phyloP scores from a whole-genome alignment of 768 basidiomycete genomes.

The Hydnum rufescens region DNA sequence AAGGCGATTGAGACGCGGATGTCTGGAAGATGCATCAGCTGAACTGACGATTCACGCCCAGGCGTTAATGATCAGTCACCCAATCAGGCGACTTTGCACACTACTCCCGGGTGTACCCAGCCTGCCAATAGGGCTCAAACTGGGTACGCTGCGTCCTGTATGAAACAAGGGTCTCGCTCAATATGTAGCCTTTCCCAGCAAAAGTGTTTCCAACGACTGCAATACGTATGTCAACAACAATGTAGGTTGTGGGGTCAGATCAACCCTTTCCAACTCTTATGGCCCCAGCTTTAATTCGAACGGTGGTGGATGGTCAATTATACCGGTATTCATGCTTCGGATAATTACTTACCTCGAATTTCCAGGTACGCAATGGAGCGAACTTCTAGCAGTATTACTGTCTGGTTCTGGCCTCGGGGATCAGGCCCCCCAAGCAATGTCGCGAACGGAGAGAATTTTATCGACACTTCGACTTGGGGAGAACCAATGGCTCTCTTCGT shows the following conservation, averaged over 20 bases:
- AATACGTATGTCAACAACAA: conserved; percentile 14
- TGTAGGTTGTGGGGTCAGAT: conserved; percentile 17
- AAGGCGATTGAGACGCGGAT: conserved; percentile 4
- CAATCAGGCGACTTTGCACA: conserved; percentile 10
- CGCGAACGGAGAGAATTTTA: conserved; percentile 5
- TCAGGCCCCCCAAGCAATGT: conserved; percentile 9
- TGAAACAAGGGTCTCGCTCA: neutral
- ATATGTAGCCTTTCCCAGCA: neutral
- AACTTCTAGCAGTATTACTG: conserved; percentile 8
- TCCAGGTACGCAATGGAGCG: conserved; percentile 12
- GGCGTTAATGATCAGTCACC: conserved; percentile 11
- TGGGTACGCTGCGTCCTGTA: conserved; percentile 6
- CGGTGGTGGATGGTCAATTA: conserved; percentile 20
- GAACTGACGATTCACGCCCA: neutral
- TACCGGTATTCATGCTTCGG: neutral
- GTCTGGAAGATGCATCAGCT: neutral
- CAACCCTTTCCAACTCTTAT: neutral
- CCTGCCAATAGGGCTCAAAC: conserved; percentile 6
- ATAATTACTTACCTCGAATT: neutral
- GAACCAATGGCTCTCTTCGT: conserved; percentile 10
- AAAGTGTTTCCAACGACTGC: conserved; percentile 6
- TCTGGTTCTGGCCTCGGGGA: conserved; percentile 8
- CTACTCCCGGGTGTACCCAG: conserved; percentile 8
- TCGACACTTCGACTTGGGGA: conserved; percentile 3
- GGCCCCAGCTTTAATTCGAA: conserved; percentile 9